phyloP scores from a whole-genome alignment of 192 early-diverging fungal genomes.

The Umbelopsis sp. region DNA sequence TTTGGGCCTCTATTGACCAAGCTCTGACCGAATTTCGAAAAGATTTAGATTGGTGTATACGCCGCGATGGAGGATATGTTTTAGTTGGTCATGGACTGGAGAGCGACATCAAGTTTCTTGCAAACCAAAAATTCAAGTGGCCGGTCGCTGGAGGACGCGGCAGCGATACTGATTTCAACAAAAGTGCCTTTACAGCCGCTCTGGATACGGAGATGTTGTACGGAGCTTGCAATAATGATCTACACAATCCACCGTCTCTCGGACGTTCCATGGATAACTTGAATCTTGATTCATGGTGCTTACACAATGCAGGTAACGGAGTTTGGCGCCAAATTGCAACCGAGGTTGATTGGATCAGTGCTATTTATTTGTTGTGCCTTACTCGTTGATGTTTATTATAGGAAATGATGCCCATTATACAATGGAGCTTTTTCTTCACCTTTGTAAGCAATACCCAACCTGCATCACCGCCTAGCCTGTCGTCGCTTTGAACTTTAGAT shows the following conservation, averaged over 20 bases:
- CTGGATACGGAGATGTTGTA: slow-evolving; percentile 48
- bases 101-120: slow-evolving; percentile 44
- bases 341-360: too few relatives aligned
- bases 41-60: slow-evolving; percentile 36
- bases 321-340: neutral
- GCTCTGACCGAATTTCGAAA: slow-evolving; percentile 35
- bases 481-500: too few relatives aligned
- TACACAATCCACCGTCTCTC: slow-evolving; percentile 26
- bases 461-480: neutral
- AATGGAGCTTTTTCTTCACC: slow-evolving; percentile 24
- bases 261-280: slow-evolving; percentile 44
- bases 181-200: neutral
- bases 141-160: neutral
- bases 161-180: neutral
- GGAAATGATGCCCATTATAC: slow-evolving; percentile 55
- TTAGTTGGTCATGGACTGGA: slow-evolving; percentile 48
- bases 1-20: slow-evolving; percentile 35
- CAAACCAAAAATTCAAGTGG: slow-evolving; percentile 8
- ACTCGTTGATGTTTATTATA: slow-evolving; percentile 7
- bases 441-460: neutral
- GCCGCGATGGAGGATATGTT: slow-evolving; percentile 32
- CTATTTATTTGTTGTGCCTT: neutral
- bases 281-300: slow-evolving; percentile 47
- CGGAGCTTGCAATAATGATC: slow-evolving; percentile 33
- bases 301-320: slow-evolving; percentile 53